Percentiles rank a stretch among this genome's conserved stretches.
Conservation (phyloP, 768 basidiomycete genomes). For the Phanerodontia chrysosporium region DNA sequence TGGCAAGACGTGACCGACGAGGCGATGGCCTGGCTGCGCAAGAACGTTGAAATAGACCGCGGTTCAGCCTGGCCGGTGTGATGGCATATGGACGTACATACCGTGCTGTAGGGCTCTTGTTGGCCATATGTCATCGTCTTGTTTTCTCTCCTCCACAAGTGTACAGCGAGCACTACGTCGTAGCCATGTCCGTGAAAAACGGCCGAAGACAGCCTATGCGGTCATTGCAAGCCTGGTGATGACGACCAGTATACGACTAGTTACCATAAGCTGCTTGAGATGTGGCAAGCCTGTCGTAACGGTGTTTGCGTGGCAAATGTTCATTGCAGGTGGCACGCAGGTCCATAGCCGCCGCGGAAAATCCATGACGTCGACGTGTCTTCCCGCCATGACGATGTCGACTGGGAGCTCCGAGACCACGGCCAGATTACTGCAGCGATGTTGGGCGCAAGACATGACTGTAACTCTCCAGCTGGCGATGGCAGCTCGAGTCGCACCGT, state of each 20-base stretch:
- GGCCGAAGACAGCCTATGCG: not conserved
- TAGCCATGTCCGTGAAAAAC: not conserved
- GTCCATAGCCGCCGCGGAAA: not conserved
- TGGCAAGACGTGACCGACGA: conserved; percentile 7
- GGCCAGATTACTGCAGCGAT: not conserved
- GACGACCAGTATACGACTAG: not conserved
- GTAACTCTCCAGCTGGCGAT: not conserved
- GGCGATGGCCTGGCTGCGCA: not conserved
- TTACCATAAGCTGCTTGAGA: not conserved
- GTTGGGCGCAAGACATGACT: not conserved
- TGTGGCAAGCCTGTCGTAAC: not conserved
- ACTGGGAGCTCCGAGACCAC: not conserved
- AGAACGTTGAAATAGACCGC: no score
- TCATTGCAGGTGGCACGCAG: not conserved
- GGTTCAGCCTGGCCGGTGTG: no score
- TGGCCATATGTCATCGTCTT: no score
- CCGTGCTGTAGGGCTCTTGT: no score
- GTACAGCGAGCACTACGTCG: not conserved
- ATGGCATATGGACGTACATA: no score
- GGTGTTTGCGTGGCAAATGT: not conserved
- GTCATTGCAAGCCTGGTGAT: not conserved
- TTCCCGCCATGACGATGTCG: not conserved
- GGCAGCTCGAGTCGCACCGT: not conserved
- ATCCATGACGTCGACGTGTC: not conserved
- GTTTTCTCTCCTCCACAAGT: no score